Base-by-base conservation (phyloP, 306 rosid genomes). In the Cucumis melo region DNA sequence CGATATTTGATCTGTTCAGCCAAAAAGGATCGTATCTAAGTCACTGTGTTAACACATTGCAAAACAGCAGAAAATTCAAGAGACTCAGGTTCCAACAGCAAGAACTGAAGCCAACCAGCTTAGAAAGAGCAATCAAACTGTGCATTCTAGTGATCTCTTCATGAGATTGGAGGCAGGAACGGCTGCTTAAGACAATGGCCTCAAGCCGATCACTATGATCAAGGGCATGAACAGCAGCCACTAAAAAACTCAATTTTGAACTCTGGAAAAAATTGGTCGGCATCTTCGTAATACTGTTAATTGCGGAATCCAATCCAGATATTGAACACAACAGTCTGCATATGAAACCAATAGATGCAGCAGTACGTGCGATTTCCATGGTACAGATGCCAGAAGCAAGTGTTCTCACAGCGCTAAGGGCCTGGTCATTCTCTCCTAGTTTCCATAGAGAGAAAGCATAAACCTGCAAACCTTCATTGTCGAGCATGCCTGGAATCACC, bases 371-470 rank as follows among this genome's bases (percentile, higher is more conserved):
- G 74, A 80, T 87, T 71, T 86, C 88, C 92, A 91, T 78, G 55
- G 86, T 78, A 81, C 91, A 86, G 59, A 93, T 81, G 77, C 81
- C 79, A 44, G 77, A 84, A 55, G 87, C 86, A 56, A 93, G 87
- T 81, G 76, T 84, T 82, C 85, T 83, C 72, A 86, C 91, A 42
- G 80, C 85, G 46, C 88, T 81, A 77, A 90, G 92, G 66, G 94
- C 94, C 83, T 71, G 68, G 78, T 85, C 89, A 84, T 77, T 80
- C 80, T 88, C 80, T 74, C 92, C 97, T 76, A 84, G 86, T 88
- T 85, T 87, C 97, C 98, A 93, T 70, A 91, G 76, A 55, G 94
- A 90, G 80, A 91, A 76, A 76, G 90, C 93, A 82, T 91, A 91
- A 62, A 93, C 83, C 81, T 91, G 98, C 80, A 87, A 83, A 76